Evolutionary conservation across 352 stramenopile species (phyloP), one percentile per base, ranked within the genome.

Genomic region (Phytopythium mirpurense): DNA sequence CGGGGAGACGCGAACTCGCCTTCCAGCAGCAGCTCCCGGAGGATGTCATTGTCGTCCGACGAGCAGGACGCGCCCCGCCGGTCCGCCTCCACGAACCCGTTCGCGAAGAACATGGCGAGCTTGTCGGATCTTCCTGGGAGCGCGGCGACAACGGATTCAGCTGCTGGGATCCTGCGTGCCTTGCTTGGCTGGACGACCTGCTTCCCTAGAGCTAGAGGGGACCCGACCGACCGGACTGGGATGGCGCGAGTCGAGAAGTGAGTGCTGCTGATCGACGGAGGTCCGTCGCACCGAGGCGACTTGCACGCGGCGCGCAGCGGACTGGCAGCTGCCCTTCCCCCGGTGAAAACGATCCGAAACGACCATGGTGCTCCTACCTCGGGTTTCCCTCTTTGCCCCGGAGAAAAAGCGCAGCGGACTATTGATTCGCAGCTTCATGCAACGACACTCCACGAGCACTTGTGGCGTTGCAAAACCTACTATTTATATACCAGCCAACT

Each of bases 11-110:
- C 57, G 43, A 88, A 86, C 34, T 91, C 78, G 31, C 65, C 66
- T 10, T 91, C 78, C 19, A 89, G 70, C 11, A 91, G 62, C 14
- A 91, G 60, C 59, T 91, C 81, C 23, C 78, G 76, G 51, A 91
- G 55, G 36, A 91, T 88, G 59, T 91, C 81, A 38, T 67, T 82
- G 43, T 91, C 81, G 58, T 91, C 79, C 19, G 55, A 71, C 7
- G 61, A 69, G 48, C 64, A 74, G 21, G 62, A 54, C 16, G 70
- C 58, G n/a, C 62, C 52, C 10, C 77, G 73, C 12, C 80, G 74
- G 45, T 87, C 75, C 54, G 74, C 68, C 60, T 90, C 79, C 59
- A 83, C 61, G 60, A 76, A 90, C 40, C 73, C 72, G 55, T 72
- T 84, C 21, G 77, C 71, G 54, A 88, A 90, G 54, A 91, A 91